These are phyloP conservation scores for Entelexis paramagnoliae DNA, from an alignment of 1,139 yeast genomes.

Conservation along the genomic window DNA sequence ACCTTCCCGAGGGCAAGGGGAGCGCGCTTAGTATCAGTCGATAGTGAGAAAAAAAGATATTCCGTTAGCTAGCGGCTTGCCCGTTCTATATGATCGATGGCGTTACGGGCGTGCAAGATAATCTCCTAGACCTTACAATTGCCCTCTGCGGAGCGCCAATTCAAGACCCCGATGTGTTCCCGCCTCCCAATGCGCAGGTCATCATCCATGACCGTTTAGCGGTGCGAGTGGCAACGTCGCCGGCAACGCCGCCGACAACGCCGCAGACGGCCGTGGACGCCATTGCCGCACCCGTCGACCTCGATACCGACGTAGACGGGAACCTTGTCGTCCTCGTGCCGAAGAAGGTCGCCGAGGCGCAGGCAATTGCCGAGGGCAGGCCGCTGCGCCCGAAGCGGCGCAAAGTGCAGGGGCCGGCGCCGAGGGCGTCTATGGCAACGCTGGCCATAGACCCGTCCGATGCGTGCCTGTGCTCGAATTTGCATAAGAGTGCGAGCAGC, in stretches of 20 bases:
- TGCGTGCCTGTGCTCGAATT: not conserved
- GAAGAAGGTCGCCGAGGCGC: not conserved
- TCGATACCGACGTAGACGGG: not conserved
- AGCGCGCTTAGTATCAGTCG: not conserved
- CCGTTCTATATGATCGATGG: conserved; percentile 2
- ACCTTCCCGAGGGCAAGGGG: not conserved
- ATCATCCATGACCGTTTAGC: not conserved
- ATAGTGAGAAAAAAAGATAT: not conserved
- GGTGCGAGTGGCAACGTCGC: not conserved
- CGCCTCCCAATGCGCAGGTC: not conserved
- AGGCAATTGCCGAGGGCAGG: not conserved
- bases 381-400: not conserved
- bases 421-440: not conserved
- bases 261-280: no score
- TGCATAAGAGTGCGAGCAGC: not conserved
- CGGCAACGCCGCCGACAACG: not conserved
- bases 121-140: not conserved
- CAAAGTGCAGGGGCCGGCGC: not conserved
- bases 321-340: not conserved
- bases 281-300: not conserved
- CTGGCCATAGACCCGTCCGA: not conserved
- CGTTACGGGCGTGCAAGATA: not conserved
- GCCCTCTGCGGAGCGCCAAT: not conserved
- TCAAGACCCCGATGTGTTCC: not conserved
- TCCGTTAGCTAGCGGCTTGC: not conserved